A percentile compares a stretch with the other conserved stretches of the same genome.
Evolutionary conservation across 1,284 basidiomycete species (phyloP).

Genomic region (Grifola frondosa): DNA sequence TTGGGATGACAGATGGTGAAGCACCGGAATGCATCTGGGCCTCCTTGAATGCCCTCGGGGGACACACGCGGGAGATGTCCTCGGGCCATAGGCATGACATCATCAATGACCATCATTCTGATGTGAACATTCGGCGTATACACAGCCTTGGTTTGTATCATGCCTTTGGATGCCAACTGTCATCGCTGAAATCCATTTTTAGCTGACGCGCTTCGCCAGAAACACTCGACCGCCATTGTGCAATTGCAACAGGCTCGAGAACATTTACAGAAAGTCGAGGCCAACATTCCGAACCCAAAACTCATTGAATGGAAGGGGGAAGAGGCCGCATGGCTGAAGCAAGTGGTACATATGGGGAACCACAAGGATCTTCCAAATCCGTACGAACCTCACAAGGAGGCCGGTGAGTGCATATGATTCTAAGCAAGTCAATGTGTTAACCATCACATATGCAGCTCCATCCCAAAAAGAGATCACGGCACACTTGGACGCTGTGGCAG

Average conservation of each 20-base stretch:
- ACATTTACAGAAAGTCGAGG: not conserved
- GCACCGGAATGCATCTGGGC: constrained; percentile 20
- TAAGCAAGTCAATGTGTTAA: too few species aligned
- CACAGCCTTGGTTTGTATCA: not conserved
- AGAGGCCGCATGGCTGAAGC: too few species aligned
- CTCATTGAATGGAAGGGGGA: not conserved
- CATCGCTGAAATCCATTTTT: too few species aligned
- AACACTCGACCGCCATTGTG: too few species aligned
- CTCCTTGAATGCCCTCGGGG: constrained; percentile 7
- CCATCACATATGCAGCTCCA: too few species aligned
- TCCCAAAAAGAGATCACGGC: too few species aligned
- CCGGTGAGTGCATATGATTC: too few species aligned
- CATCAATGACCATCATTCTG: not conserved
- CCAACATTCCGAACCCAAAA: not conserved
- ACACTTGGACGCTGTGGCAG: not conserved
- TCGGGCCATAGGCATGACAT: not conserved
- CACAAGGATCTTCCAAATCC: constrained; percentile 2
- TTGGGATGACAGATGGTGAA: constrained; percentile 21
- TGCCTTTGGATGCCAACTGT: too few species aligned
- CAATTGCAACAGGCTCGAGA: too few species aligned
- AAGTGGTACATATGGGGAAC: constrained; percentile 1
- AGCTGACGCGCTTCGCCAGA: too few species aligned
- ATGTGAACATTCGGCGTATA: not conserved
- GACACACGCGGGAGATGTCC: constrained; percentile 2
- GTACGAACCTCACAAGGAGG: not conserved